Percentiles rank a stretch among this genome's conserved stretches.
These are phyloP conservation scores for Cryptosporidium viatorum DNA, from an alignment of 169 alveolate genomes.

Conservation along the genomic window DNA sequence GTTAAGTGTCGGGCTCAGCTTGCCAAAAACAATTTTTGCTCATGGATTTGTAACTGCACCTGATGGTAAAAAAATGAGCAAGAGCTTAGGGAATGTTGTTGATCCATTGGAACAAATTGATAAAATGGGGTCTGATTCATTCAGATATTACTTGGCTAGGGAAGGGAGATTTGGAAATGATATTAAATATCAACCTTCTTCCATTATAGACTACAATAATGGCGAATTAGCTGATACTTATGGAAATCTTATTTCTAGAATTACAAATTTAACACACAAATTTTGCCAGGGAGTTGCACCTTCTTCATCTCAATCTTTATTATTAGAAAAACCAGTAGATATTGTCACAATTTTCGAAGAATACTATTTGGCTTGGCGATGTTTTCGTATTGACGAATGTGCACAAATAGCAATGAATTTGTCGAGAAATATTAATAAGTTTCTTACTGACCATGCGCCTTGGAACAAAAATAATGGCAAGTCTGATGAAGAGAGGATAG, in stretches of 20 bases:
- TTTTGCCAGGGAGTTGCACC: constrained; percentile 84
- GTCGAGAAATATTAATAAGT: constrained; percentile 86
- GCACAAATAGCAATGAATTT: constrained; percentile 82
- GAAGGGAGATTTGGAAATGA: constrained; percentile 84
- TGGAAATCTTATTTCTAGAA: constrained; percentile 87
- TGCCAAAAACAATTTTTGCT: constrained; percentile 90
- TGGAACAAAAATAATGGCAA: constrained; percentile 83
- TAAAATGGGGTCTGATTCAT: constrained; percentile 79
- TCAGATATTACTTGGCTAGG: constrained; percentile 83
- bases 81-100: constrained; percentile 90
- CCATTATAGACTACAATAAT: constrained; percentile 83
- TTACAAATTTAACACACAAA: constrained; percentile 81
- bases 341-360: constrained; percentile 79
- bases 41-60: constrained; percentile 94
- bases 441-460: constrained; percentile 89
- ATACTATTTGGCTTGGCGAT: constrained; percentile 75
- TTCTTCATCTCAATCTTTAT: constrained; percentile 70
- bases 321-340: constrained; percentile 83
- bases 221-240: constrained; percentile 87
- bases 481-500: constrained; percentile 77
- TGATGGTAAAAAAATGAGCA: constrained; percentile 95
- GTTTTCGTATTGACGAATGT: constrained; percentile 80
- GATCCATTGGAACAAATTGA: constrained; percentile 85
- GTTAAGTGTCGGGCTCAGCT: constrained; percentile 83
- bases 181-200: constrained; percentile 81